Evolutionary conservation across 257 asterid species (phyloP), one percentile per base, ranked within the genome.

Genomic region (Solanum stenotomum): DNA sequence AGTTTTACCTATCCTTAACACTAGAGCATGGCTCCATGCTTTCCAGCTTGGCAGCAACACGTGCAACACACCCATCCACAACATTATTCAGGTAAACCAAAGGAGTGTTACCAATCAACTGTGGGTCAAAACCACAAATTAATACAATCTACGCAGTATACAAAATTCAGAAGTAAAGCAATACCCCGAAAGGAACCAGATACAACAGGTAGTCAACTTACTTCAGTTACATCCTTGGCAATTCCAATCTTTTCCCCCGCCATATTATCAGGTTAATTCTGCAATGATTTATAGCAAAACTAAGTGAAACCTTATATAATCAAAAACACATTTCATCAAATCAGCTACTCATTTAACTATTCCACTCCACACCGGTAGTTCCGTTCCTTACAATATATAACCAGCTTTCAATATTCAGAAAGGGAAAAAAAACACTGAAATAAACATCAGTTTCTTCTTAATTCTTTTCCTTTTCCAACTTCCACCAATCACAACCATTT

Each of bases 21-120:
- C 99, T 97, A 70, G 99, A 97, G 91, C 99, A 96, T 5, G 99
- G 99, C 91, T 96, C 99, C 99, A 97, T 97, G 16, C 94, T 92
- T 90, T 97, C 99, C 65, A 97, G 92, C 96, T 97, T 97, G 87
- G 98, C 99, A 29, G 99, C 99, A 52, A 97, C 90, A 83, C 98
- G 99, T 15, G 91, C 99, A 91, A 96, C 98, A 76, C 99, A 96
- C 11, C 99, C 99, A 86, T 97, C 98, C 68, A 92, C 94, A 74
- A 96, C 88, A 87, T 92, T 94, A 94, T 97, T 97, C 95, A 97
- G 94, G 93, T 94, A 97, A 33, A 97, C 99, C 94, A 97, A 93
- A 31, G 99, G 99, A 27, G 99, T 97, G 13, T 92, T 93, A 88
- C 99, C 99, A 74, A 97, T 96, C 94, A 97, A 93, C 99, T 97